Evolutionary conservation across 257 asterid genomes (phyloP).

Genomic region (Anisodus acutangulus): DNA sequence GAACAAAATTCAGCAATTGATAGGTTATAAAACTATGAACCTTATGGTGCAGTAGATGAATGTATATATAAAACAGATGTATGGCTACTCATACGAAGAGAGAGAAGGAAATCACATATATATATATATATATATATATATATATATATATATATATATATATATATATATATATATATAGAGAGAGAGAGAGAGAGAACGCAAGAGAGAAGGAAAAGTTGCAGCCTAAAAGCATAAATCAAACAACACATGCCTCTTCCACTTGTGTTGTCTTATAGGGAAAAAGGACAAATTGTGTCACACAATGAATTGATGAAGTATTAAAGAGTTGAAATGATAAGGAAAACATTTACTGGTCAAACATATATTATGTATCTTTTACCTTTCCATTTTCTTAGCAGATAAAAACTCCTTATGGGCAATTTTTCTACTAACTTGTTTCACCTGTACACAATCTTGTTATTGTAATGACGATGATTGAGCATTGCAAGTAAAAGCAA

Average conservation of each 20-base stretch:
- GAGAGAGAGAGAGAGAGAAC: not conserved
- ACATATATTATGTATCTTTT: conserved; percentile 9
- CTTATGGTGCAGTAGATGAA: not conserved
- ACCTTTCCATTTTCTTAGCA: not conserved
- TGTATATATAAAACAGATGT: not conserved
- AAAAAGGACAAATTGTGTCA: not conserved
- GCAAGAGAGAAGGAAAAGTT: not conserved
- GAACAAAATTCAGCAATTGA: not conserved
- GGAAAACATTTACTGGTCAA: conserved; percentile 9
- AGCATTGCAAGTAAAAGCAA: not conserved
- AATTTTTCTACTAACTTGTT: conserved; percentile 7
- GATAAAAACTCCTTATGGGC: not conserved
- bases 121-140: too few species aligned
- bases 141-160: too few species aligned
- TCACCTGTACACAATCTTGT: not conserved
- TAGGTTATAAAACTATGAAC: conserved; percentile 13
- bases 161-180: too few species aligned
- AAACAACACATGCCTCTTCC: conserved; percentile 2
- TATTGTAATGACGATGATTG: not conserved
- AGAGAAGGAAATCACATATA: not conserved
- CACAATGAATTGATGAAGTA: not conserved
- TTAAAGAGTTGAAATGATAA: not conserved
- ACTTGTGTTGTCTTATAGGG: not conserved
- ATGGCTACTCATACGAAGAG: not conserved
- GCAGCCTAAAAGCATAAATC: not conserved